Base-by-base conservation (phyloP, 2,329 filamentous ascomycete species). In the Colletotrichum phormii region DNA sequence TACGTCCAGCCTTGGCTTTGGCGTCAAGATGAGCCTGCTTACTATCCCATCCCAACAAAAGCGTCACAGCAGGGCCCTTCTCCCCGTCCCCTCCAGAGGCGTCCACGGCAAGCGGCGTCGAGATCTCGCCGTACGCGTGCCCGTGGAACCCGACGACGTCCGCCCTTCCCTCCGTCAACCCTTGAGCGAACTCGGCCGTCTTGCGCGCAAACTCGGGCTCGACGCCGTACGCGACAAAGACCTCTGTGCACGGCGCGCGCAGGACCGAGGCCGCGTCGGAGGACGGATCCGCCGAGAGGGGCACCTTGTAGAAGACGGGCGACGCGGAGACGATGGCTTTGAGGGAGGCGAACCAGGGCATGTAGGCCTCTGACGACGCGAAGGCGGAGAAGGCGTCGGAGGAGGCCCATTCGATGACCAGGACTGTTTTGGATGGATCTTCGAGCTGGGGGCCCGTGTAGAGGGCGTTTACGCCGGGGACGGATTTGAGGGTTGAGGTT, bases 41-140 rank as follows among this genome's bases (percentile, higher is more conserved):
- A 72, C 79, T 82, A 22, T 84, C 82, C 83, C 83, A 84, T 5
- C 83, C 83, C 49, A 84, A 71, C 29, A 84, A 70, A 71, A 83
- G 75, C 65, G 79, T 76, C 15, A 78, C 81, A 13, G 80, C 79
- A 37, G 76, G 77, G 3, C 78, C 81, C 60, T 78, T 75, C 18
- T 77, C 75, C 22, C 79, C 78, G 35, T 78, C 76, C 42, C 42
- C 42, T 3, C 77, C 64, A 7, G 49, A 54, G 26, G 29, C 31
- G 35, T 59, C 77, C 57, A 80, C 74, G 2, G 77, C 75, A 22
- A 79, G 77, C n/a, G 79, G 76, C 24, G 77, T 77, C 65, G 75
- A 61, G 13, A 82, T 81, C 73, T 81, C 77, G 22, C 81, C 83
- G 37, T 77, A 79, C 6, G 78, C 80, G 49, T 80, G 77, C 11